Evolutionary conservation across 306 rosid species (phyloP).

Genomic region (Astragalus membranaceus): DNA sequence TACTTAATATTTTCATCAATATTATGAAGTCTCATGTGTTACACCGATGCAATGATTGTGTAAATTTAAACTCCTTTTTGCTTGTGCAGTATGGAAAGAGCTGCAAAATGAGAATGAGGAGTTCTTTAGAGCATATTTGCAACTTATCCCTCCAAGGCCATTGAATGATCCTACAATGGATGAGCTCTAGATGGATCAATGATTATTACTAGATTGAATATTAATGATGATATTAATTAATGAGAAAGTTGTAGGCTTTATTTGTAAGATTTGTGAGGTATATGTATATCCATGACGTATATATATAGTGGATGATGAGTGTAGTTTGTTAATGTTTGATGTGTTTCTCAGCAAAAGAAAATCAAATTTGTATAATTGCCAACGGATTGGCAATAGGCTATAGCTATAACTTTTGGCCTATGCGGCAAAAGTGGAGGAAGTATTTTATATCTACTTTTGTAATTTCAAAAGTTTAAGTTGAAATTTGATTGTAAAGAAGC

Average conservation of each 20-base stretch:
- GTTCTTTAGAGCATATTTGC: slow-evolving; percentile 72
- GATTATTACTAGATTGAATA: neutral
- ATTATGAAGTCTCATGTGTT: too few relatives aligned
- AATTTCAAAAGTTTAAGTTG: too few relatives aligned
- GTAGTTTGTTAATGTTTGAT: neutral
- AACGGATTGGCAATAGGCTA: neutral
- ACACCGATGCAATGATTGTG: too few relatives aligned
- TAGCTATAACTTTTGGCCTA: neutral
- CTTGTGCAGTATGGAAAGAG: slow-evolving; percentile 80
- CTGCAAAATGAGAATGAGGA: slow-evolving; percentile 79
- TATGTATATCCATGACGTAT: neutral
- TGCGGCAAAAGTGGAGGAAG: neutral
- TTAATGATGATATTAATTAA: neutral
- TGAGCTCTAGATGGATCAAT: slow-evolving; percentile 11
- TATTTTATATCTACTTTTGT: slow-evolving; percentile 1
- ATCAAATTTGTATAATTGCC: neutral
- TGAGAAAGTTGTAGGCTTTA: neutral
- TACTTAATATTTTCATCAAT: neutral
- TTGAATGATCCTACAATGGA: too few relatives aligned
- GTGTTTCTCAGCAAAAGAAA: neutral
- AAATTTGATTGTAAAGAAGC: neutral
- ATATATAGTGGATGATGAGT: neutral
- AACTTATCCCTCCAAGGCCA: slow-evolving; percentile 40
- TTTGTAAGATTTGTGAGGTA: neutral
- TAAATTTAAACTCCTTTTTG: neutral